Evolutionary conservation across 768 basidiomycete genomes (phyloP).

Genomic region (Lactarius hengduanensis): DNA sequence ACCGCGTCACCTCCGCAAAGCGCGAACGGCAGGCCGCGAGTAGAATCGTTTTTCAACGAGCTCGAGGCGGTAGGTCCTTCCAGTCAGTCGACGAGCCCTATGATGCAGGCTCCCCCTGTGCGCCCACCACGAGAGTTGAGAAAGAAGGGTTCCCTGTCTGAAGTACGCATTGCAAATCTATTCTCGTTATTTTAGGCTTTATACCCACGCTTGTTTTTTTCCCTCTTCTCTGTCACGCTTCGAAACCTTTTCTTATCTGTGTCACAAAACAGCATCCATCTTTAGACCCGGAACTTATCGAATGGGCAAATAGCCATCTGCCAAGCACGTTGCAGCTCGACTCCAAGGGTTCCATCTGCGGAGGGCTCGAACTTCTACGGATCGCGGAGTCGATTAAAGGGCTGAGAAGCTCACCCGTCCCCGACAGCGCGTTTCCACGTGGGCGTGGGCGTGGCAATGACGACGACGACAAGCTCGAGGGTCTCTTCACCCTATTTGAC

Average conservation of each 20-base stretch:
- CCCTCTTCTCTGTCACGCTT: not conserved
- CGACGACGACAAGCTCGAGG: constrained; percentile 79
- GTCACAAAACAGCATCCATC: constrained; percentile 22
- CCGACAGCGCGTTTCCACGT: constrained; percentile 74
- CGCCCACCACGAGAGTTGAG: constrained; percentile 68
- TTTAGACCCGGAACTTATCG: constrained; percentile 58
- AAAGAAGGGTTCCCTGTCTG: constrained; percentile 38
- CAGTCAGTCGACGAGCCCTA: constrained; percentile 28
- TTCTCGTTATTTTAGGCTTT: not conserved
- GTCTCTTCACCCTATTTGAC: constrained; percentile 87
- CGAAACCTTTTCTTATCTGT: constrained; percentile 18
- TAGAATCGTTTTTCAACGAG: constrained; percentile 55
- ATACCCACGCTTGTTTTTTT: constrained; percentile 16
- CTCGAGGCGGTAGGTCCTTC: constrained; percentile 17
- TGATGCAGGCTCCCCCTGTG: constrained; percentile 46
- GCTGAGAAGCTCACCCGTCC: constrained; percentile 64
- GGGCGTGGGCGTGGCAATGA: constrained; percentile 35
- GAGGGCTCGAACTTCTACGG: constrained; percentile 78
- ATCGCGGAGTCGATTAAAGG: constrained; percentile 81
- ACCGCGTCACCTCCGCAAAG: constrained; percentile 37
- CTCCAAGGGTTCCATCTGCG: constrained; percentile 49
- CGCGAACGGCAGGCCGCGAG: constrained; percentile 33
- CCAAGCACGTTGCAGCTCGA: constrained; percentile 59
- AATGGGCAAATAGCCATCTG: constrained; percentile 88
- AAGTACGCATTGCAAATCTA: constrained; percentile 18